Conservation (phyloP, 2,329 filamentous ascomycete species). For the Penicillium occitanis region DNA sequence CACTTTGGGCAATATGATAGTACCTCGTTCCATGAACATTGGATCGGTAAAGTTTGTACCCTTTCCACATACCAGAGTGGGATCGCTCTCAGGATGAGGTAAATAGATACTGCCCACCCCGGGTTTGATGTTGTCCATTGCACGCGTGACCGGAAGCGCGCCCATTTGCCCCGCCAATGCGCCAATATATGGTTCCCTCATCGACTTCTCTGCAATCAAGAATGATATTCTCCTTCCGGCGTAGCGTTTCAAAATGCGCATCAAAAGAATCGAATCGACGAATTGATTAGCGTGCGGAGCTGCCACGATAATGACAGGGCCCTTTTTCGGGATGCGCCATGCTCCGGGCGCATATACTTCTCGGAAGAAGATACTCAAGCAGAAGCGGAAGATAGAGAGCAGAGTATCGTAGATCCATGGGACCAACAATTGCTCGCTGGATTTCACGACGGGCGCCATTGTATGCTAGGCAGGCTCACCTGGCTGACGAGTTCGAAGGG, state of each 20-base stretch:
- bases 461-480: neutral
- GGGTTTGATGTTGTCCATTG: constrained; percentile 82
- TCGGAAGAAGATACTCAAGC: constrained; percentile 95
- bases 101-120: constrained; percentile 80
- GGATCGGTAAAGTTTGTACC: constrained; percentile 76
- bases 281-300: constrained; percentile 99
- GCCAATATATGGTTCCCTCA: constrained; percentile 84
- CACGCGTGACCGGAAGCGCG: constrained; percentile 87
- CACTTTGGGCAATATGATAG: constrained; percentile 80
- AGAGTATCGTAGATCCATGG: constrained; percentile 53
- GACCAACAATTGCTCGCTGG: constrained; percentile 34
- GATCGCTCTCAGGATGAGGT: constrained; percentile 80
- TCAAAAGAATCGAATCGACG: constrained; percentile 89
- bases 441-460: constrained; percentile 15
- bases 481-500: neutral
- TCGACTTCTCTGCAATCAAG: constrained; percentile 92
- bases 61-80: constrained; percentile 74
- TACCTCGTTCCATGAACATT: constrained; percentile 73
- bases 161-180: constrained; percentile 80
- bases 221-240: constrained; percentile 85
- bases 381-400: constrained; percentile 57
- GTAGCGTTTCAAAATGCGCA: constrained; percentile 84
- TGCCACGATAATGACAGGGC: constrained; percentile 91
- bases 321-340: constrained; percentile 87
- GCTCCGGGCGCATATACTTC: constrained; percentile 92